A percentile compares a stretch with the other conserved stretches of the same genome.
Conservation (phyloP, 257 asterid genomes). For the Capsicum chinense region DNA sequence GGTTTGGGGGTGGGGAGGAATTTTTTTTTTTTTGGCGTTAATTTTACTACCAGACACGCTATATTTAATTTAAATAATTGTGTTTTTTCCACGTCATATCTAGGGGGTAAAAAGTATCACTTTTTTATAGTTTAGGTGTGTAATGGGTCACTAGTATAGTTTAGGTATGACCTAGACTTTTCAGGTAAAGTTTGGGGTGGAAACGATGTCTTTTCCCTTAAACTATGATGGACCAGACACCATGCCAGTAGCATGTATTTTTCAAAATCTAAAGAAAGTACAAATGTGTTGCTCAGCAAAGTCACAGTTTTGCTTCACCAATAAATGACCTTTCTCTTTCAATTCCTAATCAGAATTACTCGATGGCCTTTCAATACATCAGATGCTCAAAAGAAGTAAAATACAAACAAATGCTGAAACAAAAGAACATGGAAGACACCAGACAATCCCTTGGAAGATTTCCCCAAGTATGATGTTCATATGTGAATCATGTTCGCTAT, state of each 20-base stretch:
- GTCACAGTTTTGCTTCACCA: slow-evolving; percentile 1
- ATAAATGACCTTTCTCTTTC: background rate
- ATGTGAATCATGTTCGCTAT: background rate
- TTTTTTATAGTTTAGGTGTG: too few relatives aligned
- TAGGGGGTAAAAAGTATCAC: too few relatives aligned
- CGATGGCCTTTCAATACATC: background rate
- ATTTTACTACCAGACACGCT: too few relatives aligned
- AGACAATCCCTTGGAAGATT: slow-evolving; percentile 19
- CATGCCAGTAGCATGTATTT: slow-evolving; percentile 26
- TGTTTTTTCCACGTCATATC: too few relatives aligned
- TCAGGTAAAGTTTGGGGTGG: too few relatives aligned
- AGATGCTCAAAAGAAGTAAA: background rate
- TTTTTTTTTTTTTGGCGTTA: too few relatives aligned
- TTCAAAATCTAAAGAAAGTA: slow-evolving; percentile 17
- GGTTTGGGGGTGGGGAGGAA: too few relatives aligned
- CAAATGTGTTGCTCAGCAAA: background rate
- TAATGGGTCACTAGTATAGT: too few relatives aligned
- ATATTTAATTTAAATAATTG: too few relatives aligned
- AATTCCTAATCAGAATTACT: background rate
- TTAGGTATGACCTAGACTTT: too few relatives aligned
- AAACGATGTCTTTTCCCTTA: too few relatives aligned
- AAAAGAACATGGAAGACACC: slow-evolving; percentile 7
- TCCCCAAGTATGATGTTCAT: background rate
- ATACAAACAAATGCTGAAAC: background rate
- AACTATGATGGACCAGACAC: background rate